Evolutionary conservation across 768 basidiomycete species (phyloP), one percentile per base, ranked within the genome.

Genomic region (Auricularia heimuer): DNA sequence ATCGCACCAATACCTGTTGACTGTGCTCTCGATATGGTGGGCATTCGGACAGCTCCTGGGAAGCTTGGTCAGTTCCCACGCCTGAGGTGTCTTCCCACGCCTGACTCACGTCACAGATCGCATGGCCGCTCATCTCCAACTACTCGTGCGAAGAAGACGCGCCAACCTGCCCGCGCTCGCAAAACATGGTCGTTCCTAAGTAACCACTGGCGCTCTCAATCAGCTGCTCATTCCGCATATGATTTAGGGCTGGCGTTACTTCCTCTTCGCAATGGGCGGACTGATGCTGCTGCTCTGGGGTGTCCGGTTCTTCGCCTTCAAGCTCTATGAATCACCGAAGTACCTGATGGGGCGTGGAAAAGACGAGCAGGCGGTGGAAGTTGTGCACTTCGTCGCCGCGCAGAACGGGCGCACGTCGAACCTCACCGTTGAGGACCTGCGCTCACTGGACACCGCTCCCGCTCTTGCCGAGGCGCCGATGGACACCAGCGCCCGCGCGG

Each of bases 11-110:
- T 90, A 89, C 69, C 78, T 92, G 3, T 77, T 91, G 39, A 90
- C 89, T 0, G 76, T 90, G 14, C 78, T 91, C 18, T 89, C 88
- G 0, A 82, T 90, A 44, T 91, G 87, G 86, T 92, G 90, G 90
- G 85, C 87, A 4, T 78, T 90, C 39, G 88, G 88, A 2, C 89
- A 90, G 71, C 79, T 90, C 0, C 70, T 87, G 61, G 86, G 83
- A 18, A 81, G 79, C 68, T 69, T 82, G 62, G 80, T 54, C 33
- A 3, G 24, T 65, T 34, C 4, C 29, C 14, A 21, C 16, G 7
- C 11, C 39, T 24, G 11, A 58, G 8, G 14, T 60, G 14, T 35
- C 14, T 29, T 34, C 35, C n/a, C 11, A 4, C 16, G 1, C 35
- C 39, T 35, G 12, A 14, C 36, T 63, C 12, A 21, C 33, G 12